Evolutionary conservation across 2,329 filamentous ascomycete genomes (phyloP), one percentile per base, ranked within the genome.

Genomic region (Ambrosiella xylebori): DNA sequence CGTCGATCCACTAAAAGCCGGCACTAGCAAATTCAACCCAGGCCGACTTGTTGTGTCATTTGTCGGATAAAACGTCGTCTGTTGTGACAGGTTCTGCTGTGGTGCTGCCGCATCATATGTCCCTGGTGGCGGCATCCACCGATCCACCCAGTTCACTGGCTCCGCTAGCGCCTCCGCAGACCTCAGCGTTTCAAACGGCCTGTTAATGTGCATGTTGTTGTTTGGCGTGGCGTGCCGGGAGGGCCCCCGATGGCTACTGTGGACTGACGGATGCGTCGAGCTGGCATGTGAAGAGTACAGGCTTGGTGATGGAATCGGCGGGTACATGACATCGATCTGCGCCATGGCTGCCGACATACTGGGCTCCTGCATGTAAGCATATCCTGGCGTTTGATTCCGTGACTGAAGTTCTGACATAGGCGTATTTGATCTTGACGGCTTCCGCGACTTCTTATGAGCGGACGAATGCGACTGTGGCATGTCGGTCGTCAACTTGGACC

Each of bases 61-160:
- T 17, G 12, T 52, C 11, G 27, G 27, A 36, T 35, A 50, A 44
- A 19, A 39, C 6, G 41, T 55, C 15, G 37, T 51, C 19, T 53
- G 47, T 45, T 50, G 38, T 12, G 37, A 13, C 4, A 7, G 27
- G 38, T n/a, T 11, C 11, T 54, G 36, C 13, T 37, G 55, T 35
- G 27, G 12, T 13, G 27, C 6, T 39, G 38, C 50, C 17, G 37
- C 47, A 54, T n/a, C 39, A 45, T 19, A 54, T 36, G 19, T 49
- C 45, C 41, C 52, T 38, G 56, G 57, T 13, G 59, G 56, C 8
- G 59, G 59, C 56, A 61, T 61, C 59, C 59, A 61, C 13, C 53
- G 39, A 37, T 61, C 59, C 0, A 61, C 57, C 56, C 59, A 59
- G 15, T 54, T 51, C 7, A 60, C 59, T 11, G 59, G 59, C 45